Evolutionary conservation across 2,329 filamentous ascomycete genomes (phyloP), one percentile per base, ranked within the genome.

Genomic region (Penicillium italicum): DNA sequence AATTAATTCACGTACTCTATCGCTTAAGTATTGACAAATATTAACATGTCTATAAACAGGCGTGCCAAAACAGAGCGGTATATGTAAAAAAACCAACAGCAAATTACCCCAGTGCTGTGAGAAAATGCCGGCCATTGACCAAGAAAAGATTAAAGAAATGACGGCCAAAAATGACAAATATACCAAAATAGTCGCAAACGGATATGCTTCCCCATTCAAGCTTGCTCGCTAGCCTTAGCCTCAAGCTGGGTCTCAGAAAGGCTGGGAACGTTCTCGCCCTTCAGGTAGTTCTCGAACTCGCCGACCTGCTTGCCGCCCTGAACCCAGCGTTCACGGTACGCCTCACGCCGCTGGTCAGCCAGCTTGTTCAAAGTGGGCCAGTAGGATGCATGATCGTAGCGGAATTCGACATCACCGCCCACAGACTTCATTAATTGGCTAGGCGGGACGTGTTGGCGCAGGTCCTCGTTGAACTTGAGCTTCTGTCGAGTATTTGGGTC

Each of bases 401-500:
- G 87, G 71, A 99, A 97, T 57, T 92, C 83, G 59, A 96, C 83
- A 47, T 90, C 83, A 55, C 94, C 93, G 45, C 87, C 86, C 66
- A 89, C 86, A 55, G 86, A 81, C 66, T 85, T 87, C 86, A 91
- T 89, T 50, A 99, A 83, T 72, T 97, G 93, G 66, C 87, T 81
- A 8, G 85, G 75, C 5, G 91, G 91, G 20, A 99, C 88, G 72
- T 91, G 91, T 63, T 89, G 80, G 64, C 82, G 82, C 79, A 96
- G 86, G 70, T 95, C 89, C 73, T 96, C 91, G 79, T 97, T 97
- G 82, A 96, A 97, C 78, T 94, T 95, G 78, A 99, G 86, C 80
- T 99, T 99, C 69, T 94, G 86, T 56, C 89, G 86, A 10, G 94
- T 99, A 66, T 92, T 79, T 8, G 94, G 94, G 74, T 99, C 94